A percentile compares a stretch with the other conserved stretches of the same genome.
Evolutionary conservation across 345 rosid genomes (phyloP).

Genomic region (Salix udensis): DNA sequence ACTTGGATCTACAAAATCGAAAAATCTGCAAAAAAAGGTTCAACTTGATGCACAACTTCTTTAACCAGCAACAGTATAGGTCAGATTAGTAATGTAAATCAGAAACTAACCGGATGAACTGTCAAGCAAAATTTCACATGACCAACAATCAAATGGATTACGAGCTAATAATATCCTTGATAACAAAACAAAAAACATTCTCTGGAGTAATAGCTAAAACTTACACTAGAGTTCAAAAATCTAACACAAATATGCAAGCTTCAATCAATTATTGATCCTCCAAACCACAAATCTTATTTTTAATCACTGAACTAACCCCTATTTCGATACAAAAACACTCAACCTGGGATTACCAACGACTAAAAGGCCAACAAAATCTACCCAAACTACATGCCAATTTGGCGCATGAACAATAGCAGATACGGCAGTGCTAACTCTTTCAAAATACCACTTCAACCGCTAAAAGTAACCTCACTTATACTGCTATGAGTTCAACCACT

Average conservation of each 20-base stretch:
- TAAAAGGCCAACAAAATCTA: neutral
- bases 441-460: neutral
- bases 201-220: neutral
- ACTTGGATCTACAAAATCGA: conserved; percentile 82
- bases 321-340: neutral
- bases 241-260: neutral
- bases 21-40: conserved; percentile 52
- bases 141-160: neutral
- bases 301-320: neutral
- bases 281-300: neutral
- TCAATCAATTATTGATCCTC: neutral
- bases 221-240: neutral
- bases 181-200: neutral
- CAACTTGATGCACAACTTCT: neutral
- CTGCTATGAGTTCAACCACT: neutral
- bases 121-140: neutral
- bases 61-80: neutral
- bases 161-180: neutral
- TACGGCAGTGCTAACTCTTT: neutral
- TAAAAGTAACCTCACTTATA: neutral
- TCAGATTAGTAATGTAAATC: neutral
- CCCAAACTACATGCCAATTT: neutral
- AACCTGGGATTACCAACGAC: neutral
- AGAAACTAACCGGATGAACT: neutral
- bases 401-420: neutral